Percentiles rank a stretch among this genome's conserved stretches.
Evolutionary conservation across 2,329 filamentous ascomycete species (phyloP).

Genomic region (Leptographium wingfieldii): DNA sequence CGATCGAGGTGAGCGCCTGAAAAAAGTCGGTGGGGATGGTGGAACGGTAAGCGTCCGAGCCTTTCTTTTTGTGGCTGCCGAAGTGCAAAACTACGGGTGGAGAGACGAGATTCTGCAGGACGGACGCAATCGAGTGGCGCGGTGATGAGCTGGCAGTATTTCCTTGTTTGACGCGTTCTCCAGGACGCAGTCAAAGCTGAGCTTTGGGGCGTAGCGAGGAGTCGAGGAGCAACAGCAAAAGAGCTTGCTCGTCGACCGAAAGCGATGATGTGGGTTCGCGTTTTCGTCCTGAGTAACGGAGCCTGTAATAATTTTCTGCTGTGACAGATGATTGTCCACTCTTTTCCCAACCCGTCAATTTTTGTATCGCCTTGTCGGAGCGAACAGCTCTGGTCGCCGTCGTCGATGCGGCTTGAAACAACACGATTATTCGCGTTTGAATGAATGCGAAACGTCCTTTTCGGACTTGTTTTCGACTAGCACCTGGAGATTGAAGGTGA

Average conservation of each 20-base stretch:
- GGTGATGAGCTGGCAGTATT: neutral
- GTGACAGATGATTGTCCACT: neutral
- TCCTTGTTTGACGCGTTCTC: neutral
- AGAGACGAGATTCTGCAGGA: neutral
- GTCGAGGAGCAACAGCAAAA: neutral
- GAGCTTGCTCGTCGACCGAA: neutral
- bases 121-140: neutral
- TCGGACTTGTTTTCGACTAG: neutral
- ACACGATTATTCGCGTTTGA: neutral
- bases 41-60: neutral
- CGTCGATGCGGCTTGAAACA: neutral
- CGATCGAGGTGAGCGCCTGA: neutral
- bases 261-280: neutral
- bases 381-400: neutral
- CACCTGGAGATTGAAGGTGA: neutral
- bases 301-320: neutral
- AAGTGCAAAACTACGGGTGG: neutral
- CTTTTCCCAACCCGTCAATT: neutral
- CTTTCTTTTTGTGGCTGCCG: neutral
- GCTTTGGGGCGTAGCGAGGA: neutral
- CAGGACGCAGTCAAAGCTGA: neutral
- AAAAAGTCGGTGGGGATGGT: neutral
- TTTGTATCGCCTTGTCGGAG: neutral
- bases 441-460: neutral
- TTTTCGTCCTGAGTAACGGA: conserved; percentile 4